Conservation (phyloP, 352 stramenopile genomes). For the Aphanomyces invadans region DNA sequence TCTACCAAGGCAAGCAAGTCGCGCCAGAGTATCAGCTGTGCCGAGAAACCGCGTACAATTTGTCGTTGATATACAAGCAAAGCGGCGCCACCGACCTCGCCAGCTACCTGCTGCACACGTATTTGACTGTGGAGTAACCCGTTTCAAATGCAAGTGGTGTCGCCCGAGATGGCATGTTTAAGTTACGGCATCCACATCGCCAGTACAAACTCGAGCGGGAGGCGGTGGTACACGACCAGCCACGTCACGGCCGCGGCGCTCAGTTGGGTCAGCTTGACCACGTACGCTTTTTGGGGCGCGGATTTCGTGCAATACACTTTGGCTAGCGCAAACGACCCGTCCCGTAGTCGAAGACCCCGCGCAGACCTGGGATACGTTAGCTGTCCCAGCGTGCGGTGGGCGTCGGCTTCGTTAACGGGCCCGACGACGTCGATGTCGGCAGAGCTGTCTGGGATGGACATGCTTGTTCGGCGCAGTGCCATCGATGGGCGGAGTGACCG, state of each 20-base stretch:
- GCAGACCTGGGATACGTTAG: not conserved
- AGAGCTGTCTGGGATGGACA: not conserved
- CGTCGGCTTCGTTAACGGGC: not conserved
- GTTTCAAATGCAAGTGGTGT: not conserved
- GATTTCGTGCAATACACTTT: not conserved
- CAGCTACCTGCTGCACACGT: constrained; percentile 68
- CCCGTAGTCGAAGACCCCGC: not conserved
- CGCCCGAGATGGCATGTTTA: not conserved
- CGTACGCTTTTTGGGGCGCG: not conserved
- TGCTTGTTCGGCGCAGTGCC: not conserved
- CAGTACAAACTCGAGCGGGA: constrained; percentile 13
- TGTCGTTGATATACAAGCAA: constrained; percentile 83
- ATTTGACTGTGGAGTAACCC: constrained; percentile 65
- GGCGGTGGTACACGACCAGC: not conserved
- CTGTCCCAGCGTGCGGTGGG: not conserved
- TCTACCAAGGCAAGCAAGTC: constrained; percentile 54
- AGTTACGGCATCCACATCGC: not conserved
- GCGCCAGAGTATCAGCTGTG: constrained; percentile 63
- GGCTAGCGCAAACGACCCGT: not conserved
- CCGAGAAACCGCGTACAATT: constrained; percentile 80
- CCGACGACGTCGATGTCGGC: not conserved
- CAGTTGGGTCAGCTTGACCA: not conserved
- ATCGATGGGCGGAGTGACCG: not conserved
- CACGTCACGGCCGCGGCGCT: not conserved
- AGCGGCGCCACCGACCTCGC: constrained; percentile 72